Evolutionary conservation across 2,329 filamentous ascomycete species (phyloP), one percentile per base, ranked within the genome.

Genomic region (Fusarium udum): DNA sequence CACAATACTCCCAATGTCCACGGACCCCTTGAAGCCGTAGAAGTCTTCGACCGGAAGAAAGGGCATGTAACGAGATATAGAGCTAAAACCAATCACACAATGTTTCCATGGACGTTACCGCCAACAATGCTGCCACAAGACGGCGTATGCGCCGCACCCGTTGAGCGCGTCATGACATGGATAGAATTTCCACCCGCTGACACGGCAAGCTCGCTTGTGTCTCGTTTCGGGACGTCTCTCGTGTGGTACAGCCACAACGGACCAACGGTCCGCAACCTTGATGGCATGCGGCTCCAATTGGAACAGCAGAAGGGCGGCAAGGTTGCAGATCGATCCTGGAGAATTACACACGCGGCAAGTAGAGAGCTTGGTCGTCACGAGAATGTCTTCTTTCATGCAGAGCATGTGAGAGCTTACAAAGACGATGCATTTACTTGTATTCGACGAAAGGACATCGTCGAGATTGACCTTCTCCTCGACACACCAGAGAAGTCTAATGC

Each of bases 41-140:
- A 82, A 28, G 66, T 80, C 18, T 78, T 89, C 84, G 83, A 90
- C 84, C 80, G 80, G 45, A 78, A 80, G 12, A 80, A 78, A 88
- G 78, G 82, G 86, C 62, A 84, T 79, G 67, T 82, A 13, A 80
- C 77, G 31, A 78, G 76, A 36, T 83, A 80, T 68, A 80, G 74
- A 46, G 91, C 91, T 20, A 89, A 89, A 12, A 91, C 90, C 2
- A 97, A 97, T 77, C 92, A 95, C 80, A 95, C 92, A 0, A 92
- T 93, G 77, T 98, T 95, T 78, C 96, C 96, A 0, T 98, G 95
- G 95, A 98, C 96, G 1, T 84, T 99, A 0, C 95, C 96, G 0
- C 85, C 86, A 3, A 87, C 89, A 32, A 86, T 97, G 75, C 87
- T 98, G 6, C 94, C 95, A 0, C 82, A 84, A 15, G 90, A 97